Conservation (phyloP, 2,329 filamentous ascomycete genomes). For the Dothiorella sarmentorum region DNA sequence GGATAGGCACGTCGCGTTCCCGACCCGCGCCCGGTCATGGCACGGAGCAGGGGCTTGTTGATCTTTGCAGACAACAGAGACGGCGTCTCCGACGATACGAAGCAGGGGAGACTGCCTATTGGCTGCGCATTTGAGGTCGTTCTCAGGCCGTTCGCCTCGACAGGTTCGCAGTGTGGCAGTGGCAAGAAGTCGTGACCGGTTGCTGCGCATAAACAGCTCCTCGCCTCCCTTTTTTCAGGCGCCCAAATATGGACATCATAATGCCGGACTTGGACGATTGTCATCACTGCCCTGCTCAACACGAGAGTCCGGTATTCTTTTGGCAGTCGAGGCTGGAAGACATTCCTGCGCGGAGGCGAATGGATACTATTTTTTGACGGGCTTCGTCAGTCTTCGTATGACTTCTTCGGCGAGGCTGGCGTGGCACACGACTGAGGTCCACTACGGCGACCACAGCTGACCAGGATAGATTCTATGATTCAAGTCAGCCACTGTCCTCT, state of each 20-base stretch:
- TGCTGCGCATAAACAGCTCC: background rate
- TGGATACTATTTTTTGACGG: background rate
- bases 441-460: slow-evolving; percentile 5
- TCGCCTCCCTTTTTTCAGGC: slow-evolving; percentile 7
- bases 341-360: background rate
- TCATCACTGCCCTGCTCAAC: background rate
- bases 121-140: background rate
- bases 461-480: background rate
- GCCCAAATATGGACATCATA: background rate
- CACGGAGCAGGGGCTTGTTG: background rate
- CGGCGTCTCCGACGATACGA: too few relatives aligned
- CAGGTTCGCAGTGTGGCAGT: background rate
- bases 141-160: background rate
- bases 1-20: too few relatives aligned
- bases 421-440: slow-evolving; percentile 2
- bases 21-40: too few relatives aligned
- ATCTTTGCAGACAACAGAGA: too few relatives aligned
- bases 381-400: slow-evolving; percentile 2
- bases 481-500: background rate
- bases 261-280: background rate
- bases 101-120: slow-evolving; percentile 2
- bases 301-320: background rate
- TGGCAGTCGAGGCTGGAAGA: background rate
- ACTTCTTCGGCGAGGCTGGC: background rate
- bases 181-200: slow-evolving; percentile 2